phyloP scores from a whole-genome alignment of 768 basidiomycete species.

The Trametes meyenii region DNA sequence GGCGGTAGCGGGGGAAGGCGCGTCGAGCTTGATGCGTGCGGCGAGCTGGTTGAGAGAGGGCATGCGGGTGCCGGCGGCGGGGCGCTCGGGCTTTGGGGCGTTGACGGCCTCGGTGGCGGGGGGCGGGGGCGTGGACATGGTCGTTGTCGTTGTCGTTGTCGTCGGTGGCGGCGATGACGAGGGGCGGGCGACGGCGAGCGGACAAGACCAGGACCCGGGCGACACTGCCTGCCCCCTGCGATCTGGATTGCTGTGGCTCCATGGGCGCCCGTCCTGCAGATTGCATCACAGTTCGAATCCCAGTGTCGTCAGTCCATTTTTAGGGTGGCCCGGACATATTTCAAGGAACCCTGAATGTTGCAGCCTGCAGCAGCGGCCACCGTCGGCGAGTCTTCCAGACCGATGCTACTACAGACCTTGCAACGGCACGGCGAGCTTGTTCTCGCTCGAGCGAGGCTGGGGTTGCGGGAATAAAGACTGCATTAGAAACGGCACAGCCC shows the following conservation, averaged over 20 bases:
- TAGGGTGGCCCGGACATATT: neutral
- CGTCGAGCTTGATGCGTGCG: conserved; percentile 65
- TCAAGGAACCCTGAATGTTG: neutral
- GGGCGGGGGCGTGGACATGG: conserved; percentile 19
- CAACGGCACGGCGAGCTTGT: no score
- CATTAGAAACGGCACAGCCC: neutral
- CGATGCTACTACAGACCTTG: no score
- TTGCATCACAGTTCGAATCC: conserved; percentile 21
- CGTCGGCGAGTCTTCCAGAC: neutral
- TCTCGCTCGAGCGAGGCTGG: no score
- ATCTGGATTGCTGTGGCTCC: neutral
- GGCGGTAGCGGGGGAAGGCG: conserved; percentile 36
- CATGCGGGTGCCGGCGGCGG: conserved; percentile 44
- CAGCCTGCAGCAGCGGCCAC: neutral
- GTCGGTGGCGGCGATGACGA: neutral
- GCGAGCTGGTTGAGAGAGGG: conserved; percentile 84
- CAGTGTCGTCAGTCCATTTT: conserved; percentile 8
- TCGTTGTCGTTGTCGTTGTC: conserved; percentile 8
- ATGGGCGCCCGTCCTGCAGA: conserved; percentile 11
- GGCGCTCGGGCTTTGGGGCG: conserved; percentile 42
- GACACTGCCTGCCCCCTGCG: neutral
- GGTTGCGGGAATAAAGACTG: neutral
- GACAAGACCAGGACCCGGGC: neutral
- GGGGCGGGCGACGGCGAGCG: neutral
- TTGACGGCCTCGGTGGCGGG: conserved; percentile 33